Evolutionary conservation across 441 rosid species (phyloP), one percentile per base, ranked within the genome.

Genomic region (Rhodomyrtus psidioides): DNA sequence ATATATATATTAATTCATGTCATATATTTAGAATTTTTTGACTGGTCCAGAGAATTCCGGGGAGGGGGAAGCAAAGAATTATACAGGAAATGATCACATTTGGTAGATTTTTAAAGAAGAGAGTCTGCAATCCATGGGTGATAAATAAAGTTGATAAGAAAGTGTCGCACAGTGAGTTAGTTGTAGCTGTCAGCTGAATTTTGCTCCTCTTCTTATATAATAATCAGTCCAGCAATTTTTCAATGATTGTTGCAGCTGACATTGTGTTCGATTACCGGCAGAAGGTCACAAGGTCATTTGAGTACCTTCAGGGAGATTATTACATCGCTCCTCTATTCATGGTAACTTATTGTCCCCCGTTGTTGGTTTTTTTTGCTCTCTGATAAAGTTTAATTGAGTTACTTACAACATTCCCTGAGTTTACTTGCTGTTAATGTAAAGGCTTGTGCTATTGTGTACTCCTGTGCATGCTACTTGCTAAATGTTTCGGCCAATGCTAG

Each of bases 241-340:
- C 30, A 7, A 87, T 30, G 87, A 44, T 19, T 30, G 62, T 82
- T 92, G 90, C 91, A 95, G 98, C 98, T 86, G 98, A 97, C 91
- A 93, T 97, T 84, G 99, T 96, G 92, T 96, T 97, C 87, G 99
- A 97, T 92, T 96, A 96, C 86, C 92, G 98, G 81, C 98, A 95
- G 88, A 97, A 95, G 86, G 98, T 91, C 59, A 97, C 98, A 0
- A 93, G 95, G 91, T 96, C 98, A 16, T 97, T 97, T 88, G 96
- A 95, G 91, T 90, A 97, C 87, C 96, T 96, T 87, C 93, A 93
- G 88, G 99, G 98, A 84, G 98, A 97, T 90, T 97, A 96, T 88
- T 94, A 95, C 92, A 96, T 97, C 49, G 97, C 98, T 83, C 99
- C 99, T 23, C 19, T 88, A 27, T 96, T 96, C 93, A 81, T 96